Conservation (phyloP, 441 rosid species). For the Bruguiera hainesii region DNA sequence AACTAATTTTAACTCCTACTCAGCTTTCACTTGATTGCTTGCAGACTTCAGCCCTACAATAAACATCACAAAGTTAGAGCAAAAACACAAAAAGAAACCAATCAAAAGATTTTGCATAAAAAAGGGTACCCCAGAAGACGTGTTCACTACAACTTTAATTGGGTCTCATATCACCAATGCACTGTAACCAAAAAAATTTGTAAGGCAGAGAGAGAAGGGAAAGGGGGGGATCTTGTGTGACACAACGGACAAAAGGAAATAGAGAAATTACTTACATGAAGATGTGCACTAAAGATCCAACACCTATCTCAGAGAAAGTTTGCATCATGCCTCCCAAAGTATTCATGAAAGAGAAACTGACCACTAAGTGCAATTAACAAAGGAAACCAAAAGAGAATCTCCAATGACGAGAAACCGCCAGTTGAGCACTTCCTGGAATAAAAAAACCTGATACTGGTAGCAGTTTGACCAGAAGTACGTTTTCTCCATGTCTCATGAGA, state of each 20-base stretch:
- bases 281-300: slow-evolving; percentile 45
- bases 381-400: slow-evolving; percentile 73
- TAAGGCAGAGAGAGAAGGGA: slow-evolving; percentile 3
- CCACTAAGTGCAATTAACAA: slow-evolving; percentile 88
- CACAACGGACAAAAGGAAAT: neutral
- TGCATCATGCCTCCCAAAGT: slow-evolving; percentile 59
- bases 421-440: slow-evolving; percentile 82
- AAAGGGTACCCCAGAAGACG: slow-evolving; percentile 39
- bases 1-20: slow-evolving; percentile 37
- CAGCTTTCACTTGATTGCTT: slow-evolving; percentile 34
- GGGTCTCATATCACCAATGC: slow-evolving; percentile 42
- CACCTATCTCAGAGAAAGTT: slow-evolving; percentile 55
- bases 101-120: neutral
- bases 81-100: neutral
- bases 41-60: slow-evolving; percentile 60
- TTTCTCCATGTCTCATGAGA: slow-evolving; percentile 68
- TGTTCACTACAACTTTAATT: slow-evolving; percentile 23
- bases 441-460: slow-evolving; percentile 56
- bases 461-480: slow-evolving; percentile 57
- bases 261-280: slow-evolving; percentile 33
- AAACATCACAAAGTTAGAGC: slow-evolving; percentile 18
- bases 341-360: slow-evolving; percentile 38
- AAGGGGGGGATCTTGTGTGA: neutral
- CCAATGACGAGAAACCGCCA: slow-evolving; percentile 76
- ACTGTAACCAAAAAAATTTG: slow-evolving; percentile 27